Base-by-base conservation (phyloP, 345 rosid species). In the Lepidium didymum region DNA sequence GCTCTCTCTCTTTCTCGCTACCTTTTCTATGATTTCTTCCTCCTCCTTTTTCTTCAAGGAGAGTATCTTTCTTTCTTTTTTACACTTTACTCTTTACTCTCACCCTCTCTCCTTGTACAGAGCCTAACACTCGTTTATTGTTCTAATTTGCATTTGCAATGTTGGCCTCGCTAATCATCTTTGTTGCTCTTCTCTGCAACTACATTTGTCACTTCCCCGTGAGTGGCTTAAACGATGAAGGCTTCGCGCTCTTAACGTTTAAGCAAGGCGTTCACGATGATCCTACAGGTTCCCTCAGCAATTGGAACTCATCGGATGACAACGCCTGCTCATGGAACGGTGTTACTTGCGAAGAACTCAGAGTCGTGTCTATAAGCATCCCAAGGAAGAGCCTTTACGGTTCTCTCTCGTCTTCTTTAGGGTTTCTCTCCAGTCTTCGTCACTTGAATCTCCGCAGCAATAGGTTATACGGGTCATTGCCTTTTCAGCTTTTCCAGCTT, bases 251-350 rank as follows among this genome's bases (percentile, higher is more conserved):
- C 74, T 71, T 94, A 43, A 83, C 90, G 10, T 81, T 91, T 19
- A 94, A 87, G 72, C 83, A 84, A 69, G 80, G 87, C 75, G 77
- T 89, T 13, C 64, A 67, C 54, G 70, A 76, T 10, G 99, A 94
- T 82, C 97, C 96, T 41, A 84, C 81, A 64, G 88, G 96, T 75
- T 85, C 89, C 41, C 74, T 94, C 8, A 81, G 65, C 61, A 86
- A 83, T 76, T 91, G 97, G 99, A 89, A 89, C 86, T 75, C 86
- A 44, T 91, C 92, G 2, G 83, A 86, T 76, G 80, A 75, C 1
- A 77, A 75, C 73, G 86, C 96, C 43, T 94, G 97, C 68, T 84
- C 87, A 0, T 94, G 97, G 99, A 91, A 91, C 81, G 97, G 96
- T 56, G 74, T 94, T 47, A 87, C 96, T 47, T 94, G 99, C 85